Evolutionary conservation across 2,329 filamentous ascomycete genomes (phyloP).

Genomic region (Sphaerulina vaccinii): DNA sequence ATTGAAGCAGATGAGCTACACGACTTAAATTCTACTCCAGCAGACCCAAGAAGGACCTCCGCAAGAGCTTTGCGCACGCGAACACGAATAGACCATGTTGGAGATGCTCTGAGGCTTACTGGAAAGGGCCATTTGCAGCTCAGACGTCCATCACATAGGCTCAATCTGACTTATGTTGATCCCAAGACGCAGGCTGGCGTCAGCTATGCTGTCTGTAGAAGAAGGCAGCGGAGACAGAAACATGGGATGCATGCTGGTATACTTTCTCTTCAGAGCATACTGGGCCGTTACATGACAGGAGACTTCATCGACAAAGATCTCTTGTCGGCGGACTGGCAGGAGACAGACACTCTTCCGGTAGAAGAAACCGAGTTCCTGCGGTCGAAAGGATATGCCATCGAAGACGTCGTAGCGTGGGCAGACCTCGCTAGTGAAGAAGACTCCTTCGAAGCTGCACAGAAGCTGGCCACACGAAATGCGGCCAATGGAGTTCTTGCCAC

Average conservation of each 20-base stretch:
- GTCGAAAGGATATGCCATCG: conserved; percentile 17
- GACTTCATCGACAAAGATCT: conserved; percentile 3
- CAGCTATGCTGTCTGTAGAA: too few species aligned
- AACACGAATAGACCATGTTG: conserved; percentile 14
- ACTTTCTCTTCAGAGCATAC: conserved; percentile 5
- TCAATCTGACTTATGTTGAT: conserved; percentile 5
- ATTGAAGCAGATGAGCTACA: neutral
- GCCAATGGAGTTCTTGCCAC: conserved; percentile 24
- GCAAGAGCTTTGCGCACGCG: conserved; percentile 3
- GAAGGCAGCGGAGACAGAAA: too few species aligned
- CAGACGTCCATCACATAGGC: neutral
- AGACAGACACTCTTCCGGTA: conserved; percentile 10
- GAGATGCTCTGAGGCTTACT: conserved; percentile 3
- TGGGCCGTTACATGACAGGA: conserved; percentile 10
- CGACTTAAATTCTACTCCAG: neutral
- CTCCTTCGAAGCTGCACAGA: conserved; percentile 23
- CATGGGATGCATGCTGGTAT: too few species aligned
- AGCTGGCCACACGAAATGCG: conserved; percentile 15
- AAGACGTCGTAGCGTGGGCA: conserved; percentile 32
- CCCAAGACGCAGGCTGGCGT: neutral
- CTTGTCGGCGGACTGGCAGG: conserved; percentile 20
- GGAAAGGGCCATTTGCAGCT: neutral
- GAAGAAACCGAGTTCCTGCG: conserved; percentile 20
- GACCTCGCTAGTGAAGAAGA: conserved; percentile 25
- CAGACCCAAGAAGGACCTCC: neutral